These are phyloP conservation scores for Erythrobasidium hasegawianum DNA, from an alignment of 1,284 basidiomycete species.

Conservation along the genomic window DNA sequence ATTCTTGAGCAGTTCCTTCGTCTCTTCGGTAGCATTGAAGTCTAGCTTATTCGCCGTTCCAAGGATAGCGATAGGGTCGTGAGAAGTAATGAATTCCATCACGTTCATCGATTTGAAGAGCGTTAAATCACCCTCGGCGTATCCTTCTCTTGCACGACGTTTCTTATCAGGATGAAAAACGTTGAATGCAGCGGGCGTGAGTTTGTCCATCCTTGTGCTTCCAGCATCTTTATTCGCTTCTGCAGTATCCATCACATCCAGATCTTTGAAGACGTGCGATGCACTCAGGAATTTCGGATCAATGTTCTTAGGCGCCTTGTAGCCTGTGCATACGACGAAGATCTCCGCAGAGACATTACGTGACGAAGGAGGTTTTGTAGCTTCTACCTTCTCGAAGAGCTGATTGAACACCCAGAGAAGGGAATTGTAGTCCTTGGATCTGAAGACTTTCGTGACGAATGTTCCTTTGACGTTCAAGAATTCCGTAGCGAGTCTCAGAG, in stretches of 20 bases:
- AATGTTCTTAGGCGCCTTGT: slow-evolving; percentile 89
- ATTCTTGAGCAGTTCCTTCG: slow-evolving; percentile 75
- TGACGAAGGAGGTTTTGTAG: slow-evolving; percentile 97
- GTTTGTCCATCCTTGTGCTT: slow-evolving; percentile 41
- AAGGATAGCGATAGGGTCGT: slow-evolving; percentile 75
- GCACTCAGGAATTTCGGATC: slow-evolving; percentile 98
- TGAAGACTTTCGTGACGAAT: slow-evolving; percentile 98
- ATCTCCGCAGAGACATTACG: slow-evolving; percentile 99
- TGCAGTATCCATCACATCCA: slow-evolving; percentile 50
- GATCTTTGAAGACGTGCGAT: slow-evolving; percentile 95
- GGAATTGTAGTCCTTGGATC: slow-evolving; percentile 97
- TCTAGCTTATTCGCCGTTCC: slow-evolving; percentile 79
- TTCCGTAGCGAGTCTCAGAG: slow-evolving; percentile 92
- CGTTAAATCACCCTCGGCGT: slow-evolving; percentile 90
- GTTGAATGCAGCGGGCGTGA: slow-evolving; percentile 61
- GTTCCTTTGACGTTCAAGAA: slow-evolving; percentile 90
- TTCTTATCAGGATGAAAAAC: slow-evolving; percentile 98
- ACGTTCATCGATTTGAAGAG: slow-evolving; percentile 74
- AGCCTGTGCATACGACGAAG: slow-evolving; percentile 96
- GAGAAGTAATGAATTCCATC: slow-evolving; percentile 61
- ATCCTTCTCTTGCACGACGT: slow-evolving; percentile 86
- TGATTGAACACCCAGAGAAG: slow-evolving; percentile 99
- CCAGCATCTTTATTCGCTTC: slow-evolving; percentile 34
- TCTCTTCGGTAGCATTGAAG: slow-evolving; percentile 73
- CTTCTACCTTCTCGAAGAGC: slow-evolving; percentile 92